Conservation (phyloP, 495 filamentous ascomycete genomes). For the Oidiodendron maius region DNA sequence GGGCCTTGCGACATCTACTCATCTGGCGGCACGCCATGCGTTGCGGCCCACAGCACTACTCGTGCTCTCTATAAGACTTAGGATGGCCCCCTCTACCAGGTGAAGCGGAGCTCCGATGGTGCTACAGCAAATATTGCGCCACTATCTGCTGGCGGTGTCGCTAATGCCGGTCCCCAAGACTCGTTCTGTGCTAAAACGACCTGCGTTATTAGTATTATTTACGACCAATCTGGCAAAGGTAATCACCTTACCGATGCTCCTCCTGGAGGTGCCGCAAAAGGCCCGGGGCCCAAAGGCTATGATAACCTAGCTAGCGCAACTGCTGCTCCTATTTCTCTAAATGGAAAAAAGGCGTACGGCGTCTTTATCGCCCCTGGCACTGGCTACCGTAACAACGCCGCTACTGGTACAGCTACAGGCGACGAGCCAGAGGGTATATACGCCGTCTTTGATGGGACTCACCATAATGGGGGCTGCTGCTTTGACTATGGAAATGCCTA, state of each 20-base stretch:
- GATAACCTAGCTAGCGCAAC: slow-evolving; percentile 49
- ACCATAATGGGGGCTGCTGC: slow-evolving; percentile 53
- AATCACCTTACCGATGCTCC: slow-evolving; percentile 55
- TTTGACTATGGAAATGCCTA: slow-evolving; percentile 60
- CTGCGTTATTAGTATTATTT: slow-evolving; percentile 53
- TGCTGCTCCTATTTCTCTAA: slow-evolving; percentile 50
- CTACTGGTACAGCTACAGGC: slow-evolving; percentile 43
- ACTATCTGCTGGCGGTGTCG: slow-evolving; percentile 42
- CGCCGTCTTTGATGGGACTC: slow-evolving; percentile 52
- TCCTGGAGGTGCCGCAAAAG: slow-evolving; percentile 42
- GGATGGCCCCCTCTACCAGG: slow-evolving; percentile 47
- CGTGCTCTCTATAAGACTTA: too few species aligned
- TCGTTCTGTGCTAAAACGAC: slow-evolving; percentile 50
- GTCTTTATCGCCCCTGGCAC: slow-evolving; percentile 48
- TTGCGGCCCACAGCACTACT: too few species aligned
- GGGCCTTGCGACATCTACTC: slow-evolving; percentile 52
- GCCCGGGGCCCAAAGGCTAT: slow-evolving; percentile 46
- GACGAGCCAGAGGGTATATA: slow-evolving; percentile 53
- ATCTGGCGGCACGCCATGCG: too few species aligned
- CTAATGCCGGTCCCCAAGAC: slow-evolving; percentile 50
- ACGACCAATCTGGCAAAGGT: slow-evolving; percentile 50
- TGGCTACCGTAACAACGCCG: slow-evolving; percentile 48
- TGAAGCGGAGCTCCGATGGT: slow-evolving; percentile 43
- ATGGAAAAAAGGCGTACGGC: too few species aligned
- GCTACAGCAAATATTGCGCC: slow-evolving; percentile 39